phyloP scores from a whole-genome alignment of 1,139 yeast genomes.

The Scheffersomyces parashehatae region DNA sequence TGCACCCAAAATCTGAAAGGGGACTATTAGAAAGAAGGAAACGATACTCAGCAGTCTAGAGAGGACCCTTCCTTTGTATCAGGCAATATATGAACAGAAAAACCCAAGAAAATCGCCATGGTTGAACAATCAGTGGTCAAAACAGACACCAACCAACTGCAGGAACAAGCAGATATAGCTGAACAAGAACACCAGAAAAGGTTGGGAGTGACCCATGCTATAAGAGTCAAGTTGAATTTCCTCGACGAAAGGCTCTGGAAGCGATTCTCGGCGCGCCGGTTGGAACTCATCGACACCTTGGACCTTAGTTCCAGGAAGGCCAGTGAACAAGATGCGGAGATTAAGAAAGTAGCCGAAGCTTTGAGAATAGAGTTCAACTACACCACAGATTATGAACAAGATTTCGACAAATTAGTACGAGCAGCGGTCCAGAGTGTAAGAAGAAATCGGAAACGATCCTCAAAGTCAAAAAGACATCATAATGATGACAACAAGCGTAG shows the following conservation, averaged over 20 bases:
- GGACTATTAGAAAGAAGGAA: too few species aligned
- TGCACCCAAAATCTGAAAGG: too few species aligned
- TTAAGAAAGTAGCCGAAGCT: conserved; percentile 71
- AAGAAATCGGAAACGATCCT: conserved; percentile 44
- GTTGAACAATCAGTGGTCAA: too few species aligned
- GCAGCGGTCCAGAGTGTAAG: conserved; percentile 81
- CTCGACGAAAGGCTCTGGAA: conserved; percentile 85
- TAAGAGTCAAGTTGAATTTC: conserved; percentile 72
- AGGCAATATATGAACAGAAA: too few species aligned
- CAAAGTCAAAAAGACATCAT: conserved; percentile 24
- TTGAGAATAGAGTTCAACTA: conserved; percentile 77
- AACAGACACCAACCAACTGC: too few species aligned
- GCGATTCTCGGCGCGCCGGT: conserved; percentile 80
- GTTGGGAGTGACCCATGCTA: conserved; percentile 74
- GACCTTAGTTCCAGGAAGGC: conserved; percentile 81
- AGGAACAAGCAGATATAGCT: background rate
- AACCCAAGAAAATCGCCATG: too few species aligned
- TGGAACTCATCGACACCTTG: conserved; percentile 82
- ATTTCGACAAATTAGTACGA: conserved; percentile 85
- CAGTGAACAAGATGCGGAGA: conserved; percentile 85
- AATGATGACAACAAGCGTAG: conserved; percentile 7
- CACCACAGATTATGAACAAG: conserved; percentile 55
- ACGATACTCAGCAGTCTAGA: too few species aligned
- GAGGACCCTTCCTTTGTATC: too few species aligned
- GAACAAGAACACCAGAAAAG: conserved; percentile 9